Evolutionary conservation across 2,329 filamentous ascomycete species (phyloP).

Genomic region (Scedosporium aurantiacum): DNA sequence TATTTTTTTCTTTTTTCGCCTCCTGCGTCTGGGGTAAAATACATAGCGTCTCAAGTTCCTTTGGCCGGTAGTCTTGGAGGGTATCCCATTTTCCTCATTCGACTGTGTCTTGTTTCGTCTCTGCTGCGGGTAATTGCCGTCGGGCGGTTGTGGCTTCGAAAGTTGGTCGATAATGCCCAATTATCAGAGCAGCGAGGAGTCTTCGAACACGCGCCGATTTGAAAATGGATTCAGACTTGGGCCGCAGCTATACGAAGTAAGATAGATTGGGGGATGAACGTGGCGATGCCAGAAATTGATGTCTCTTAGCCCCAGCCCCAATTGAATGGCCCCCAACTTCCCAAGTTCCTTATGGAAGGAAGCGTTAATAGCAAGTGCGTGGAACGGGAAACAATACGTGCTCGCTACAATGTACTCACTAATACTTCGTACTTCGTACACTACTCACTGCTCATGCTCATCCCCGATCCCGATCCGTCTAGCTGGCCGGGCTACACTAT

Average conservation of each 20-base stretch:
- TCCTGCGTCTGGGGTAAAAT: background rate
- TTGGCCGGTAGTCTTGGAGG: background rate
- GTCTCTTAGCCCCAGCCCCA: background rate
- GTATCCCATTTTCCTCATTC: background rate
- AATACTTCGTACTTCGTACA: too few species aligned
- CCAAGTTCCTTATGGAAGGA: background rate
- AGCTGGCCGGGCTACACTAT: background rate
- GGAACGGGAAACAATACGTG: too few species aligned
- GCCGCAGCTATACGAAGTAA: too few species aligned
- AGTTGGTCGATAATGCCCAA: too few species aligned
- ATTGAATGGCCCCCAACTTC: background rate
- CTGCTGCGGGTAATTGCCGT: background rate
- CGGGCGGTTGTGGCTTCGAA: background rate
- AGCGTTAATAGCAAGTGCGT: too few species aligned
- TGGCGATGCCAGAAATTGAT: background rate
- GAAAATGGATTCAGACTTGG: too few species aligned
- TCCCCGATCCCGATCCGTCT: background rate
- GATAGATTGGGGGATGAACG: too few species aligned
- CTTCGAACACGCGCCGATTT: too few species aligned
- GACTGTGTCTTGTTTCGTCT: background rate
- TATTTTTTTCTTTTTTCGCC: background rate
- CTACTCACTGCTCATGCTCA: too few species aligned
- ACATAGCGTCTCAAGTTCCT: background rate
- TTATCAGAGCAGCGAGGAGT: too few species aligned
- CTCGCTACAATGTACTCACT: too few species aligned